Percentiles rank a stretch among this genome's conserved stretches.
phyloP scores from a whole-genome alignment of 192 early-diverging fungal species.

The Backusella tarrabulga region DNA sequence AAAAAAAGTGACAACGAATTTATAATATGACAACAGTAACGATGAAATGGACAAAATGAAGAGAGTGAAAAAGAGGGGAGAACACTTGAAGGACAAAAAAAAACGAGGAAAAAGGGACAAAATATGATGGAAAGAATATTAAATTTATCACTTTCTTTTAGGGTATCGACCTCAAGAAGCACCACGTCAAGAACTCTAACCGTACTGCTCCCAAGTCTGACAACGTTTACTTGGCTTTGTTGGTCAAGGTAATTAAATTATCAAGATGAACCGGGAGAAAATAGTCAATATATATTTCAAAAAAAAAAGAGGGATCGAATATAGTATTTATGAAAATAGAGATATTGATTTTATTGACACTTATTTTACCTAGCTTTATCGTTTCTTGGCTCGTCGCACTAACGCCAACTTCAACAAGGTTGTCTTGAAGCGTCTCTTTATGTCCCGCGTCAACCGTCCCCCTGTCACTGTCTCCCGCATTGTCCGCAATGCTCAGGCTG shows the following conservation, averaged over 20 bases:
- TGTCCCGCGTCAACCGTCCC: constrained; percentile 97
- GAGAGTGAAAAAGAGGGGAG: not conserved
- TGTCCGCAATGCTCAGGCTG: constrained; percentile 68
- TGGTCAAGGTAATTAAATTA: constrained; percentile 82
- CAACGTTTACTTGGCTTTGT: constrained; percentile 96
- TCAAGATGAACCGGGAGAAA: too few species aligned
- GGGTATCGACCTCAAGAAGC: constrained; percentile 99
- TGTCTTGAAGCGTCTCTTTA: constrained; percentile 96
- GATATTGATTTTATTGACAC: not conserved
- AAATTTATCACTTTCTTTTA: constrained; percentile 27
- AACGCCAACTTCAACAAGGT: constrained; percentile 99
- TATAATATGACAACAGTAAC: not conserved
- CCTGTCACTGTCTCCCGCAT: constrained; percentile 93
- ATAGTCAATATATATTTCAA: too few species aligned
- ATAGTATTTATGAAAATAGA: not conserved
- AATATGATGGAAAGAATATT: too few species aligned
- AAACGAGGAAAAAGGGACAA: not conserved
- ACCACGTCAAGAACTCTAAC: constrained; percentile 96
- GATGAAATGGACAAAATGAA: not conserved
- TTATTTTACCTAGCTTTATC: constrained; percentile 72
- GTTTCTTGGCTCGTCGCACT: constrained; percentile 99
- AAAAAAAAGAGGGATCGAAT: too few species aligned
- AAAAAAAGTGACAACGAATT: not conserved
- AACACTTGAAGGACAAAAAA: not conserved
- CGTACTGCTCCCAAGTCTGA: constrained; percentile 87